Evolutionary conservation across 345 rosid genomes (phyloP), one percentile per base, ranked within the genome.

Genomic region (Eucalyptus pumila): DNA sequence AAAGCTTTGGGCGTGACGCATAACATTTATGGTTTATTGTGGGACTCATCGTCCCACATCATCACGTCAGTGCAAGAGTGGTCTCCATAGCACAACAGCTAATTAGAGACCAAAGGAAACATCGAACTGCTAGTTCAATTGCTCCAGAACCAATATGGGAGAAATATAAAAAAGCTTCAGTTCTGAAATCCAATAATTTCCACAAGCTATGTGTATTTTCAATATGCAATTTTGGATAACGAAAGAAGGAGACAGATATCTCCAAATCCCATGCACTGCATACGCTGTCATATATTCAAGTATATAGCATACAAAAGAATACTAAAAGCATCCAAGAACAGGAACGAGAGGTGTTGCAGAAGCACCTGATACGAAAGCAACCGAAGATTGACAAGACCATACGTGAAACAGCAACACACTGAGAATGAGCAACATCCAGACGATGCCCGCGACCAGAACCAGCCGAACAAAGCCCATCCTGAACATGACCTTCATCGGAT

Each of bases 361-460:
- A 34, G 58, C 90, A 97, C 99, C 99, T 93, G 99, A 95, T 90
- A 98, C 93, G 93, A 97, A 94, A 24, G 94, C 89, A 48, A 93
- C 88, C 2, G 99, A 94, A 91, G 99, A 94, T 83, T 95, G 98
- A 89, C 98, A 97, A 86, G 99, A 95, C 98, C 99, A 97, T 76
- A 97, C 89, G 88, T 96, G 99, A 91, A 98, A 94, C 58, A 96
- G 88, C 42, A 95, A 89, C 5, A 92, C 97, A 89, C 92, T 19
- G 80, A 98, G 96, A 90, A 98, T 96, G 86, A 97, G 96, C 17
- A 98, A 88, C 98, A 96, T 95, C 99, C 97, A 98, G 49, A 94
- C 86, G 60, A 98, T 95, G 94, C 96, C 98, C 1, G 91, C 99
- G 4, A 97, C 97, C 50, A 97, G 93, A 91, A 96, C 94, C 94